phyloP scores from a whole-genome alignment of 495 filamentous ascomycete genomes.

The Copromyces sp. region DNA sequence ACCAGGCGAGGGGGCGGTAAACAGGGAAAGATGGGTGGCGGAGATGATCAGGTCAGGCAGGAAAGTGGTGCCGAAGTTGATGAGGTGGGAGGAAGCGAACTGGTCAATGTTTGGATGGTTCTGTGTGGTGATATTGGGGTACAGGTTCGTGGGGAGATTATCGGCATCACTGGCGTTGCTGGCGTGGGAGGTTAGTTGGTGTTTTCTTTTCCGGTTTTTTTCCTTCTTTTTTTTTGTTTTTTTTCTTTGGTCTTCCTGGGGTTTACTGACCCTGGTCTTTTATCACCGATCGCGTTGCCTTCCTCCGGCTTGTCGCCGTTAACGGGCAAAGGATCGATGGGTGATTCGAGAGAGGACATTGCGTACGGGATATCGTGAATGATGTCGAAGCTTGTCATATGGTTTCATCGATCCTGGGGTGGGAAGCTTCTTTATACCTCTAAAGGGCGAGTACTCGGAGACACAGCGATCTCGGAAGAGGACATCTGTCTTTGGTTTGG shows the following conservation, averaged over 20 bases:
- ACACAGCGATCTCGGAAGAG: too few relatives aligned
- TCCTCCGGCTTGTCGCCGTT: not conserved
- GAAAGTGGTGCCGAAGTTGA: constrained; percentile 20
- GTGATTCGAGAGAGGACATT: not conserved
- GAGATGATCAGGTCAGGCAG: constrained; percentile 15
- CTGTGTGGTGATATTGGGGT: not conserved
- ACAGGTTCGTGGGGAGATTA: not conserved
- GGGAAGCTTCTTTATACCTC: not conserved
- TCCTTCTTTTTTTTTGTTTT: too few relatives aligned
- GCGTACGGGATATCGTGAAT: not conserved
- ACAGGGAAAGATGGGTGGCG: constrained; percentile 15
- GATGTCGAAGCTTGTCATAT: not conserved
- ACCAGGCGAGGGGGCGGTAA: constrained; percentile 5
- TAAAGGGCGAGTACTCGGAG: too few relatives aligned
- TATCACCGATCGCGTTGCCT: not conserved
- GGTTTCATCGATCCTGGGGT: not conserved
- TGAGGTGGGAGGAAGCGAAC: constrained; percentile 14
- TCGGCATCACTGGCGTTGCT: not conserved
- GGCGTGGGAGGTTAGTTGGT: not conserved
- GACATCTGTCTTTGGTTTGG: too few relatives aligned
- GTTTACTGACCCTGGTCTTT: not conserved
- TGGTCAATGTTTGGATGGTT: constrained; percentile 1
- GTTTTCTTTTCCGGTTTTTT: too few relatives aligned
- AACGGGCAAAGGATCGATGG: not conserved
- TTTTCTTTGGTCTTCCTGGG: too few relatives aligned